These are phyloP conservation scores for Fusarium dlaminii DNA, from an alignment of 2,329 filamentous ascomycete species.

Conservation along the genomic window DNA sequence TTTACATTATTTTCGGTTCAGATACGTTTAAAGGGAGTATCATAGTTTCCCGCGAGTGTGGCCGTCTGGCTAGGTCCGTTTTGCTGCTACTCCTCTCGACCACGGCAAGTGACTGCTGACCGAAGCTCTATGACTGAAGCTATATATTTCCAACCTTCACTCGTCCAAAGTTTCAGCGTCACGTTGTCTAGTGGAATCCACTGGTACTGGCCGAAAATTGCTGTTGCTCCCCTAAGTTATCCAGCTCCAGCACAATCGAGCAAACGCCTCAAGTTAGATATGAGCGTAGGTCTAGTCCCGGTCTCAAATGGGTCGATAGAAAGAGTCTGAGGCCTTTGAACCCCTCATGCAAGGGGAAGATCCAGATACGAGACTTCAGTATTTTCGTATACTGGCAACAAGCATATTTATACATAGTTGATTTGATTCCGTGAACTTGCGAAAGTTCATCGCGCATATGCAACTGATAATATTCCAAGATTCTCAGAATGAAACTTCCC, in stretches of 20 bases:
- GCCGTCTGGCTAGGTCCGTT: neutral
- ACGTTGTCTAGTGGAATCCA: neutral
- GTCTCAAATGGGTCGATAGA: neutral
- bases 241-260: neutral
- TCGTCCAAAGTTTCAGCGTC: neutral
- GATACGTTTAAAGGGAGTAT: neutral
- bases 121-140: neutral
- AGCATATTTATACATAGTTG: neutral
- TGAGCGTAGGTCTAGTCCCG: neutral
- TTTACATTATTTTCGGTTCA: neutral
- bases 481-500: neutral
- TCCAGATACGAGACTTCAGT: neutral
- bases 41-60: neutral
- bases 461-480: neutral
- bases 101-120: no score
- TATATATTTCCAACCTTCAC: neutral
- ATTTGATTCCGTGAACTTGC: neutral
- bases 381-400: neutral
- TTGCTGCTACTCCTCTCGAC: neutral
- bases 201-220: neutral
- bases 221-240: no score
- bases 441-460: neutral
- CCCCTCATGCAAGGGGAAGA: constrained; percentile 18
- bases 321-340: neutral
- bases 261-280: neutral